These are phyloP conservation scores for Ceratobasidium sp. DNA, from an alignment of 1,284 basidiomycete species.

Conservation along the genomic window DNA sequence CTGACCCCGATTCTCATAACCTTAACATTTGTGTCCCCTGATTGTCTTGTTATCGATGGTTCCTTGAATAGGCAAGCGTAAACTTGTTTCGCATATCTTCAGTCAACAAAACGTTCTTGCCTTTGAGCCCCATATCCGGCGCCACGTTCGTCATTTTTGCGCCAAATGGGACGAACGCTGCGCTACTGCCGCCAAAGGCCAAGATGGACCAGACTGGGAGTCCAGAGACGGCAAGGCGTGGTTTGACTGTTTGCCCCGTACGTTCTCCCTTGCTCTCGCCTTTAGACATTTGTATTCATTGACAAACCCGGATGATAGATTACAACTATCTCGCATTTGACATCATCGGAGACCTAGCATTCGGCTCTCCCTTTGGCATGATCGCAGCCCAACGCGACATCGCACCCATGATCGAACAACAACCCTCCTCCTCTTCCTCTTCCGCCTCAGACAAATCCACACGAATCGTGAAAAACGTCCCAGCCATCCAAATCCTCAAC, in stretches of 20 bases:
- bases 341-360: constrained; percentile 87
- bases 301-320: constrained; percentile 55
- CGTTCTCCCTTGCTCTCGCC: constrained; percentile 51
- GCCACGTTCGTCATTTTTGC: constrained; percentile 72
- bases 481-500: constrained; percentile 89
- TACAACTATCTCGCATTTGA: constrained; percentile 90
- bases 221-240: constrained; percentile 74
- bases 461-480: constrained; percentile 70
- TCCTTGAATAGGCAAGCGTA: constrained; percentile 74
- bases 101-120: constrained; percentile 85
- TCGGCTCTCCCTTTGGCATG: constrained; percentile 93
- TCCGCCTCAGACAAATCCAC: constrained; percentile 17
- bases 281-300: constrained; percentile 16
- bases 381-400: constrained; percentile 79
- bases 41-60: neutral
- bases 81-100: constrained; percentile 90
- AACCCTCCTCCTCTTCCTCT: constrained; percentile 38
- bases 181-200: constrained; percentile 67
- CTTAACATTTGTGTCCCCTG: too few species aligned
- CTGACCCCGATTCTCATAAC: neutral
- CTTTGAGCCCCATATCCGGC: constrained; percentile 70
- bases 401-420: constrained; percentile 68
- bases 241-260: constrained; percentile 81
- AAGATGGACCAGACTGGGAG: constrained; percentile 66
- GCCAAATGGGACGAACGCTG: constrained; percentile 86